Conservation (phyloP, 805 yeast genomes). For the Ogataea neopini region DNA sequence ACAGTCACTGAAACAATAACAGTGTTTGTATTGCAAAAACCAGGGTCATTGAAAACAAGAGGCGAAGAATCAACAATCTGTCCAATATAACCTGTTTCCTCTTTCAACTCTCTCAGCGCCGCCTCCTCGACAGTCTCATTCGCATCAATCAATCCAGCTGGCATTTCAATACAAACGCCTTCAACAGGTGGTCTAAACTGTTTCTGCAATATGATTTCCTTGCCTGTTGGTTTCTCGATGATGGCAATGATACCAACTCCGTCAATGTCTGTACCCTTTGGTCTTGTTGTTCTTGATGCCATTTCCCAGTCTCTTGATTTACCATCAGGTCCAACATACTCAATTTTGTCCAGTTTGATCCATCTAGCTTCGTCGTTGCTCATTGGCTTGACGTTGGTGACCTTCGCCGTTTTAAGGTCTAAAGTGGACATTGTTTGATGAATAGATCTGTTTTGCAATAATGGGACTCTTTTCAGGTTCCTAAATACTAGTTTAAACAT, state of each 20-base stretch:
- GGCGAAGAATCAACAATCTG: slow-evolving; percentile 39
- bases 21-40: slow-evolving; percentile 85
- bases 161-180: slow-evolving; percentile 88
- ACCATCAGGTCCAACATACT: slow-evolving; percentile 75
- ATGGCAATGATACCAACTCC: slow-evolving; percentile 91
- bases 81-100: slow-evolving; percentile 93
- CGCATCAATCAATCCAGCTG: slow-evolving; percentile 93
- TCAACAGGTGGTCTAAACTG: slow-evolving; percentile 93
- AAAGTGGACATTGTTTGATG: slow-evolving; percentile 11
- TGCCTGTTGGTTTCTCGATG: slow-evolving; percentile 45
- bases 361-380: slow-evolving; percentile 54
- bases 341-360: slow-evolving; percentile 65
- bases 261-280: slow-evolving; percentile 63
- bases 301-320: slow-evolving; percentile 81
- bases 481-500: too few species aligned
- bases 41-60: slow-evolving; percentile 53
- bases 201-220: slow-evolving; percentile 65
- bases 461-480: too few species aligned
- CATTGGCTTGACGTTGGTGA: slow-evolving; percentile 34
- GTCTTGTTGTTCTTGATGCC: slow-evolving; percentile 79
- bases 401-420: slow-evolving; percentile 33
- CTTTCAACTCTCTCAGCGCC: slow-evolving; percentile 84
- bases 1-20: slow-evolving; percentile 76
- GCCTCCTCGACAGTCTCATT: slow-evolving; percentile 74
- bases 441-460: slow-evolving; percentile 9